Evolutionary conservation across 441 rosid genomes (phyloP), one percentile per base, ranked within the genome.

Genomic region (Geranium incanum): DNA sequence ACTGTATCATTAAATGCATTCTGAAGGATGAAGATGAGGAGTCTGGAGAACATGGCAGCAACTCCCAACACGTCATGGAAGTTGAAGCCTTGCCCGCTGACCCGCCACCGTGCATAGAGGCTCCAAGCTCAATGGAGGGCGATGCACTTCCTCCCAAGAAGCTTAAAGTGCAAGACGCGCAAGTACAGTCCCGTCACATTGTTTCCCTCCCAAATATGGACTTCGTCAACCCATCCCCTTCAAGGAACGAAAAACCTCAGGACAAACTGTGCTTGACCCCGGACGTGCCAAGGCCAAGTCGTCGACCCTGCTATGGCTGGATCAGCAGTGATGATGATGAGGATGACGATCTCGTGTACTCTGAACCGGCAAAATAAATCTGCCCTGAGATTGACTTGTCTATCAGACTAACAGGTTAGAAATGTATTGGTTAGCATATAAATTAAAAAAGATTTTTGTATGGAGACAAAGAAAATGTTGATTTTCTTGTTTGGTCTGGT

Each of bases 271-370:
- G 63, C 21, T 6, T 57, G 63, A 15, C 7, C 19, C 63, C 63
- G 16, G 3, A 4, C 4, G 63, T n/a, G 5, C 63, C 19, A 19
- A n/a, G 19, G 63, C 63, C 23, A 19, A 66, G 66, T 33, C 67
- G 62, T 3, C 70, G 41, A 37, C 77, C 79, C 62, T 79, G 72
- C 23, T 72, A 75, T 55, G 81, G 81, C 1, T 79, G 81, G 81
- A 63, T 79, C 52, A 62, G 72, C 64, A 76, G 75, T 39, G 79
- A 79, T 52, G 77, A 75, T 3, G 79, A 75, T 18, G 78, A 72
- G 36, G 41, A 60, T 36, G 39, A 19, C 8, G 68, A 69, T 4
- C 28, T 62, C 74, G 12, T 68, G n/a, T 5, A 41, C 50, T 64
- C 71, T 18, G 15, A 39, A 36, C 62, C 71, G 9, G 48, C 78